Base-by-base conservation (phyloP, 192 early-diverging fungal species). In the Podochytrium sp. region DNA sequence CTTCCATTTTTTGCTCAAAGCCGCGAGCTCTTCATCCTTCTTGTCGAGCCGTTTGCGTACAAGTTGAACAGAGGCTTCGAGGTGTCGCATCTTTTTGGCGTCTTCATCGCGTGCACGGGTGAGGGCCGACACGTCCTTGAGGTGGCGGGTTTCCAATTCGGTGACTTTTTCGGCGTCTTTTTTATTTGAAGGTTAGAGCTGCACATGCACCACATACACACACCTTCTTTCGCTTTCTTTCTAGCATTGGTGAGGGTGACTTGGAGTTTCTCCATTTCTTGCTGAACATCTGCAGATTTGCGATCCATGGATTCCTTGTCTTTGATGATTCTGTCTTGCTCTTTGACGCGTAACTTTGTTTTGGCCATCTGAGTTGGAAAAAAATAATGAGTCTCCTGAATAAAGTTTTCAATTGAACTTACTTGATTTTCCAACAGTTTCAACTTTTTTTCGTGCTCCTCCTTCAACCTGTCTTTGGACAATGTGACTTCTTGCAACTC, bases 201-300 rank as follows among this genome's bases (percentile, higher is more conserved):
- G n/a, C n/a, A n/a, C n/a, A n/a, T n/a, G n/a, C n/a, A 49, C 12
- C 47, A 49, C n/a, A 49, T 29, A 20, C 32, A 57, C 38, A 12
- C 38, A 85, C 76, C 84, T 12, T 86, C 85, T 70, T 83, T 86
- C 6, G 78, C 43, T 50, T 83, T 84, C 72, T 81, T 86, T 59
- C 83, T 86, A 33, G 74, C 62, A 25, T 42, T 55, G 56, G 55
- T 42, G 1, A 78, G 29, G 20, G 69, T 58, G 1, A 1, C 43
- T 14, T 71, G 50, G 16, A 79, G 27, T 60, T 67, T 83, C 52
- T 79, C 83, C 14, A 86, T 50, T 67, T 86, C 85, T 20, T 75
- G 70, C 63, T 74, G 65, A 16, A 69, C 42, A 7, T 82, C 83
- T 25, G 49, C 23, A 29, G 49, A 16, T 34, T 59, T 64, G 25